phyloP scores from a whole-genome alignment of 352 stramenopile species.

The Globisporangium okanoganense region DNA sequence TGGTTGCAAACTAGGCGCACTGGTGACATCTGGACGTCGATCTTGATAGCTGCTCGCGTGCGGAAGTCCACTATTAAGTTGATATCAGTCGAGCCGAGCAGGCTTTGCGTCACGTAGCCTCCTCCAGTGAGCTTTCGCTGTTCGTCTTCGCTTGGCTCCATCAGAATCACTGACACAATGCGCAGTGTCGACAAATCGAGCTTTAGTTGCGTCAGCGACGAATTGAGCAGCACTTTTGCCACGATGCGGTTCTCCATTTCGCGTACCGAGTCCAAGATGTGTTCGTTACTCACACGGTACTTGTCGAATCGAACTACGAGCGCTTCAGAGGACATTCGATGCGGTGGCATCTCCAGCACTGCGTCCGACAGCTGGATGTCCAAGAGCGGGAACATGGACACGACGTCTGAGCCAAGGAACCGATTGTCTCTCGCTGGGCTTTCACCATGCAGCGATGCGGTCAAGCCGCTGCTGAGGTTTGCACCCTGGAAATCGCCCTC shows the following conservation, averaged over 20 bases:
- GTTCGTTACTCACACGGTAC: conserved; percentile 65
- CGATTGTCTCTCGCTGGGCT: conserved; percentile 8
- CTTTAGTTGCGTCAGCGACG: conserved; percentile 68
- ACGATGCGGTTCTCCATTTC: conserved; percentile 75
- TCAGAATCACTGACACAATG: conserved; percentile 74
- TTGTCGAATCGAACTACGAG: conserved; percentile 67
- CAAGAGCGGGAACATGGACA: conserved; percentile 80
- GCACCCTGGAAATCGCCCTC: conserved; percentile 70
- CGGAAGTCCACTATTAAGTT: conserved; percentile 56
- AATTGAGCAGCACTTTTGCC: conserved; percentile 82
- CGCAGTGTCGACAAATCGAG: conserved; percentile 60
- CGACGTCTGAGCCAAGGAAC: conserved; percentile 62
- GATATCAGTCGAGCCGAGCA: conserved; percentile 69
- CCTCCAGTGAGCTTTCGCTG: conserved; percentile 27
- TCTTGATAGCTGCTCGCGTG: conserved; percentile 46
- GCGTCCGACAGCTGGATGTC: conserved; percentile 68
- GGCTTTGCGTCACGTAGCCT: conserved; percentile 59
- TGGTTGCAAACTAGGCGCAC: conserved; percentile 80
- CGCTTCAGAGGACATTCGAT: conserved; percentile 74
- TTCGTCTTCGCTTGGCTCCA: conserved; percentile 33
- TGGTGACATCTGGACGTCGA: conserved; percentile 50
- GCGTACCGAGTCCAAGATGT: conserved; percentile 50
- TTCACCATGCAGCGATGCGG: conserved; percentile 2
- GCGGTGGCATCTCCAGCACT: conserved; percentile 70
- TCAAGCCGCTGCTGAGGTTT: conserved; percentile 21